A percentile compares a stretch with the other conserved stretches of the same genome.
phyloP scores from a whole-genome alignment of 2,329 filamentous ascomycete species.

The Colletotrichum camelliae region DNA sequence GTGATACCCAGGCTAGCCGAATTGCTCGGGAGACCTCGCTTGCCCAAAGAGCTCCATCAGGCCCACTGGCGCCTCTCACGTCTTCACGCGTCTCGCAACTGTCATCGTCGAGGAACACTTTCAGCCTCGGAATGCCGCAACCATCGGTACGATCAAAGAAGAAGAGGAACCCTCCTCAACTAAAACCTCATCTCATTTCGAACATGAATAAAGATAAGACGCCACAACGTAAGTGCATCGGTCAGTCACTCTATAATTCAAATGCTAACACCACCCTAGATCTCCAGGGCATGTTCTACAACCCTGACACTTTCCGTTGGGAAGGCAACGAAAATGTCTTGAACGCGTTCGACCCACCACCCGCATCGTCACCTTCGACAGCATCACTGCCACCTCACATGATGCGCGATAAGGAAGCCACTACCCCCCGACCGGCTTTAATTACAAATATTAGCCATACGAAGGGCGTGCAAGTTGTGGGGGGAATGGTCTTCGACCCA shows the following conservation, averaged over 20 bases:
- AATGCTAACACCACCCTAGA: constrained; percentile 54
- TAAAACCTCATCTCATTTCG: constrained; percentile 88
- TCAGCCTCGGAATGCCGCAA: constrained; percentile 50
- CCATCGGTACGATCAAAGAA: constrained; percentile 59
- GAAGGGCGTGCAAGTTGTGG: constrained; percentile 90
- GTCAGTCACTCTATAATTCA: not conserved
- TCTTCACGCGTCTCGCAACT: constrained; percentile 61
- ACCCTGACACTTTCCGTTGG: constrained; percentile 85
- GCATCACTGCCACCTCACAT: constrained; percentile 48
- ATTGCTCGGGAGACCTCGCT: constrained; percentile 68
- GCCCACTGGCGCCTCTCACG: constrained; percentile 59
- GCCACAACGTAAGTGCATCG: constrained; percentile 72
- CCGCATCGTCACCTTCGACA: constrained; percentile 59
- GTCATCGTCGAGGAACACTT: constrained; percentile 49
- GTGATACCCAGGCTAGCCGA: constrained; percentile 69
- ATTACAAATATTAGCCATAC: constrained; percentile 89
- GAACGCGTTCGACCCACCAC: constrained; percentile 74
- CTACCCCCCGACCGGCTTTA: constrained; percentile 74
- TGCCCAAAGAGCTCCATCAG: constrained; percentile 63
- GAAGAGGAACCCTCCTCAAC: constrained; percentile 60
- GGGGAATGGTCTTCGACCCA: constrained; percentile 98
- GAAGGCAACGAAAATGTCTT: constrained; percentile 94
- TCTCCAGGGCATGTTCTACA: constrained; percentile 96
- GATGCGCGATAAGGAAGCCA: constrained; percentile 60
- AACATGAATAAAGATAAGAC: constrained; percentile 78